Conservation (phyloP, 169 alveolate genomes). For the Plasmodium gaboni region DNA sequence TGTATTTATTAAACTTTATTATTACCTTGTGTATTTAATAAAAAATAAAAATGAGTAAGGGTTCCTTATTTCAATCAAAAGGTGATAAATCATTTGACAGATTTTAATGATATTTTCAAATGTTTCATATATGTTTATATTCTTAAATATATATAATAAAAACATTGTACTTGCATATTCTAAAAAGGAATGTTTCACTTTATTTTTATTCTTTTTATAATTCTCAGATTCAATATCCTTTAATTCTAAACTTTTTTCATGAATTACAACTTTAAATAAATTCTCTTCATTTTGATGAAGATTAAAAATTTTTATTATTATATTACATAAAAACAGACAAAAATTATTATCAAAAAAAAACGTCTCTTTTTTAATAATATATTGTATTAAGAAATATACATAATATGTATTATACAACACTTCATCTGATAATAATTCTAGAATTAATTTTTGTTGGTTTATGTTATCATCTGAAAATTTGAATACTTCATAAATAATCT, state of each 20-base stretch:
- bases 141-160: constrained; percentile 33
- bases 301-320: constrained; percentile 40
- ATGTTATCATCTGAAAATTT: constrained; percentile 28
- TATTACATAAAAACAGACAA: constrained; percentile 46
- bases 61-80: constrained; percentile 29
- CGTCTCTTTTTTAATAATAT: constrained; percentile 47
- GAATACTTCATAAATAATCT: constrained; percentile 43
- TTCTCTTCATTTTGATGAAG: constrained; percentile 25
- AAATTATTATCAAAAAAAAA: constrained; percentile 50
- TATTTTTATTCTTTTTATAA: constrained; percentile 13
- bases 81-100: constrained; percentile 22
- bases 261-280: constrained; percentile 14
- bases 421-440: constrained; percentile 48
- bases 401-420: constrained; percentile 39
- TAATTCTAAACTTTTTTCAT: constrained; percentile 24
- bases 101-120: constrained; percentile 25
- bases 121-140: constrained; percentile 34
- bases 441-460: constrained; percentile 38
- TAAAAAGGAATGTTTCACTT: constrained; percentile 34
- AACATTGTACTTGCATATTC: constrained; percentile 32
- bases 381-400: constrained; percentile 47
- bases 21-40: constrained; percentile 25
- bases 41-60: constrained; percentile 62
- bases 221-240: constrained; percentile 41
- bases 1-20: not conserved